Base-by-base conservation (phyloP, 164 flowering plant species). In the Berberis thunbergii region DNA sequence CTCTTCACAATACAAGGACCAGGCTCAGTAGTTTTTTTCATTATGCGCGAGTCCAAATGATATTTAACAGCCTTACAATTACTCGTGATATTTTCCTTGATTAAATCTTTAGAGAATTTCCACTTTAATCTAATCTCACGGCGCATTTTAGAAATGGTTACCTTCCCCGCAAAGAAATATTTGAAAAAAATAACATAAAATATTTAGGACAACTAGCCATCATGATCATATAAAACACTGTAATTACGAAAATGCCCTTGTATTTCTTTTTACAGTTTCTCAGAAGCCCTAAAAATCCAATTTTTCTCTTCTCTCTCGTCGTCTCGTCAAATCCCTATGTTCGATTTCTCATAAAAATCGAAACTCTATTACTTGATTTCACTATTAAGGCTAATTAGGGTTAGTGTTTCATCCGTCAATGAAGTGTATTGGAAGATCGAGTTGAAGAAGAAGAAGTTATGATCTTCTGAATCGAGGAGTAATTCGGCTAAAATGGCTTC, bases 401-500 rank as follows among this genome's bases (percentile, higher is more conserved):
- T 56, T 56, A 56, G 12, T 8, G 6, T 4, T 50, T 50, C n/a
- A 4, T 46, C 8, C 49, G 54, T 10, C 10, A 50, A 52, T 52
- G 3, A 26, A 52, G n/a, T 26, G 54, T 52, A 10, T 3, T 3
- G 8, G 8, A 52, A 52, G n/a, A 12, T 26, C 54, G 10, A 52
- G n/a, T 52, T 52, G n/a, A 52, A 26, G n/a, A 10, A 52, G 10
- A 12, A 63, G 52, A 63, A 38, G 45, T 11, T 6, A 10, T 56
- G 54, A 38, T 41, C 41, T 52, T 40, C 26, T 54, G 63, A 49
- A 41, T 49, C 42, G 57, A 3, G 65, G 44, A 9, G 3, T 7
- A 57, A 39, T 69, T 60, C 60, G 64, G 58, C 49, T 54, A 49
- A 4, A 9, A 76, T 77, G 80, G 78, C 76, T 64, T 39, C 8